Base-by-base conservation (phyloP, 2,329 filamentous ascomycete species). In the Monosporascus sp. region DNA sequence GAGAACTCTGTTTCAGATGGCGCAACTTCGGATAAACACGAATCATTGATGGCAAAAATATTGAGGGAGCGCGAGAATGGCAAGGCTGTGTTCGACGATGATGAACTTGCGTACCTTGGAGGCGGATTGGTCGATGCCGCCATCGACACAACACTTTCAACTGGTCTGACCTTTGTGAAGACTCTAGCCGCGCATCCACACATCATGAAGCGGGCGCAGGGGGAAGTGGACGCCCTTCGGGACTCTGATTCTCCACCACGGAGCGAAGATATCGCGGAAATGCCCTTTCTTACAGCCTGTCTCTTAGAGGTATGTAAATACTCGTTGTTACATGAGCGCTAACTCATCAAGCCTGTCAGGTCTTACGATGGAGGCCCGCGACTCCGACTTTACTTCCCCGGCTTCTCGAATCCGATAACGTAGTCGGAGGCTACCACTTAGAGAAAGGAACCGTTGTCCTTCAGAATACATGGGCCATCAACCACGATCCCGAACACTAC, bases 401-500 rank as follows among this genome's bases (percentile, higher is more conserved):
- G 17, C 45, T 45, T 11, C 57, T 55, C 3, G 55, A 52, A 7
- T 48, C 45, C n/a, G 60, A 62, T 17, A 57, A 62, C 31, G 37
- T 38, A 2, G 55, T 58, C 3, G 55, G 56, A 11, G 58, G 55
- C 11, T 60, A 50, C 19, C 37, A 27, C 2, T 49, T 61, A 7
- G 53, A 55, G 3, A 55, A 56, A 22, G 58, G 55, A 19, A 66
- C 76, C 0, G 69, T 64, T 2, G 62, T 81, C 5, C 60, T 80
- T 19, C 63, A 72, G 52, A 78, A 78, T 46, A 62, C 69, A n/a
- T 77, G 73, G 70, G 52, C 59, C 6, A 60, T 63, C 19, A 53
- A 59, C 17, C 60, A 58, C 14, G 56, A 61, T 31, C 50, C 53
- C 0, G 44, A 55, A 16, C 50, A 52, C 20, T 60, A 60, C 52